Conservation (phyloP, 305 asterid genomes). For the Stenogyne calaminthoides region DNA sequence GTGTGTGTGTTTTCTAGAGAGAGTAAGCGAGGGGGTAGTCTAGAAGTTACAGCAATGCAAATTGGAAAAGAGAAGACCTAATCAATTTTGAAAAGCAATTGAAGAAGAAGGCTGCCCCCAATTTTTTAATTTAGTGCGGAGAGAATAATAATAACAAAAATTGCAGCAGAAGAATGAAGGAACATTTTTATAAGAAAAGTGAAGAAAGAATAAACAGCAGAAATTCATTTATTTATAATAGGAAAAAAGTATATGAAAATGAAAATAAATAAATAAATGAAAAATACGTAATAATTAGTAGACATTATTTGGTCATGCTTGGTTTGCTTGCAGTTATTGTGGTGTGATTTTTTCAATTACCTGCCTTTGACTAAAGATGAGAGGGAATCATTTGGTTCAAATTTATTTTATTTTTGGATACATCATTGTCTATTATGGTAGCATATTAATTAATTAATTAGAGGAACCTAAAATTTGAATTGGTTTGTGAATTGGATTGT, state of each 20-base stretch:
- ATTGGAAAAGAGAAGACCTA: not conserved
- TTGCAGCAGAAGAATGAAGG: not conserved
- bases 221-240: not conserved
- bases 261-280: not conserved
- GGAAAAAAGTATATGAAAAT: not conserved
- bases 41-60: not conserved
- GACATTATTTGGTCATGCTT: conserved; percentile 13
- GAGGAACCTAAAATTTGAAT: not conserved
- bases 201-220: not conserved
- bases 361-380: conserved; percentile 3
- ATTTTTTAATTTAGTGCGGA: no score
- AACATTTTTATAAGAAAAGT: not conserved
- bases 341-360: not conserved
- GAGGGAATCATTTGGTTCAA: not conserved
- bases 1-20: not conserved
- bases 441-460: not conserved
- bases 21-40: not conserved
- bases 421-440: not conserved
- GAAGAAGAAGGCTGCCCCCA: not conserved
- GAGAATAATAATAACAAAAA: not conserved
- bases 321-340: conserved; percentile 30
- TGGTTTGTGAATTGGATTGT: not conserved
- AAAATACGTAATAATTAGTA: no score
- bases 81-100: not conserved
- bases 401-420: not conserved